Base-by-base conservation (phyloP, 805 yeast genomes). In the Ogataea trehaloabstinens region DNA sequence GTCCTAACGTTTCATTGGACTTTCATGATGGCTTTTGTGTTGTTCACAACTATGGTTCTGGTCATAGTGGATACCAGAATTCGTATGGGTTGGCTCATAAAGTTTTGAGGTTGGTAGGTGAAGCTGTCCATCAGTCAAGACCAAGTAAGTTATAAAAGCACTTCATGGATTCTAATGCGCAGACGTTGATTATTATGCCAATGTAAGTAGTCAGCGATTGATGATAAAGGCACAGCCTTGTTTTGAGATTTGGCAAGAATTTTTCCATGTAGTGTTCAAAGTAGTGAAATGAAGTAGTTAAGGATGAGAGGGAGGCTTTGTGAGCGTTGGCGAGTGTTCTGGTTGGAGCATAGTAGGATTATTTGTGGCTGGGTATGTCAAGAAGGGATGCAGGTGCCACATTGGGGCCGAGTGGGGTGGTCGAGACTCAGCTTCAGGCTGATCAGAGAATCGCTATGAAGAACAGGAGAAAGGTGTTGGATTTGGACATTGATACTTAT, bases 31-130 rank as follows among this genome's bases (percentile, higher is more conserved):
- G 55, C 40, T 37, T 51, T 13, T 46, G 45, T 28, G 54, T 81
- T 16, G 69, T 81, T 22, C 87, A 82, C 52, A 78, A 76, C 52
- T 82, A 81, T 55, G 87, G 89, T 2, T 85, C 88, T 17, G 87
- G 78, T 11, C 88, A 87, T 28, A 77, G 85, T 27, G 93, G 93
- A 0, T 84, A 77, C 57, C 95, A 86, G 63, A 52, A 53, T 37
- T 52, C 57, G 15, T 55, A 44, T 35, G 60, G 60, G 2, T 40
- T 52, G 32, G 55, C 56, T 28, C 51, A 52, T 25, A 47, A 41
- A 33, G 60, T 53, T 2, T 24, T 46, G 20, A 40, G 42, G 19
- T 29, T 53, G 16, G 55, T 51, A 12, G 52, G 49, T 34, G 57
- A 49, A 17, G 40, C 44, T 19, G 15, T 27, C 13, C 30, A 31